Percentiles rank a stretch among this genome's conserved stretches.
These are phyloP conservation scores for Apocynum venetum DNA, from an alignment of 257 asterid genomes.

Conservation along the genomic window DNA sequence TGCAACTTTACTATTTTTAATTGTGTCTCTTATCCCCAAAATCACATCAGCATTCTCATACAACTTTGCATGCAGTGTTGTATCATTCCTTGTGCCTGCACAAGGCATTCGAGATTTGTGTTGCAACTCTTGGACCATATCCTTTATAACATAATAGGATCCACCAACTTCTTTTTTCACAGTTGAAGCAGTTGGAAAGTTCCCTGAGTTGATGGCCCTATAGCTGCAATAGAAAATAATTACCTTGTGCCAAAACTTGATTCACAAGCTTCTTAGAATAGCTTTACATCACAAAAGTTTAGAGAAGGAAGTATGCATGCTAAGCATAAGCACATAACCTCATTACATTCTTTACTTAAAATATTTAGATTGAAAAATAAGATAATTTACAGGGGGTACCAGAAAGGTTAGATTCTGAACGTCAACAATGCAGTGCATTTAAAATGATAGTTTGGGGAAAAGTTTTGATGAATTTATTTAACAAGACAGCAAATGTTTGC, in stretches of 20 bases:
- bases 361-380: neutral
- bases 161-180: conserved; percentile 60
- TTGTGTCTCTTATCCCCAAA: neutral
- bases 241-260: neutral
- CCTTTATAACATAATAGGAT: conserved; percentile 41
- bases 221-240: conserved; percentile 42
- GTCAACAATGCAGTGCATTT: neutral
- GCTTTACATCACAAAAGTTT: neutral
- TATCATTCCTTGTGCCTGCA: conserved; percentile 9
- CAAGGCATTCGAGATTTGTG: conserved; percentile 33
- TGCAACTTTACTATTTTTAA: neutral
- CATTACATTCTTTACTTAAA: neutral
- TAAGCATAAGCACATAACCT: neutral
- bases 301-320: neutral
- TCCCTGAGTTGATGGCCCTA: conserved; percentile 67
- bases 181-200: conserved; percentile 50
- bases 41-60: neutral
- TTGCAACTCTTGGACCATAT: conserved; percentile 55
- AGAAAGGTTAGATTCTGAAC: neutral
- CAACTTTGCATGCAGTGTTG: neutral
- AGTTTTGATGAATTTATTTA: neutral
- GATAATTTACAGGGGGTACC: neutral
- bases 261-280: neutral
- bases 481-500: neutral
- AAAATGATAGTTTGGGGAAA: neutral